Evolutionary conservation across 2,329 filamentous ascomycete species (phyloP), one percentile per base, ranked within the genome.

Genomic region (Penicillium carneum): DNA sequence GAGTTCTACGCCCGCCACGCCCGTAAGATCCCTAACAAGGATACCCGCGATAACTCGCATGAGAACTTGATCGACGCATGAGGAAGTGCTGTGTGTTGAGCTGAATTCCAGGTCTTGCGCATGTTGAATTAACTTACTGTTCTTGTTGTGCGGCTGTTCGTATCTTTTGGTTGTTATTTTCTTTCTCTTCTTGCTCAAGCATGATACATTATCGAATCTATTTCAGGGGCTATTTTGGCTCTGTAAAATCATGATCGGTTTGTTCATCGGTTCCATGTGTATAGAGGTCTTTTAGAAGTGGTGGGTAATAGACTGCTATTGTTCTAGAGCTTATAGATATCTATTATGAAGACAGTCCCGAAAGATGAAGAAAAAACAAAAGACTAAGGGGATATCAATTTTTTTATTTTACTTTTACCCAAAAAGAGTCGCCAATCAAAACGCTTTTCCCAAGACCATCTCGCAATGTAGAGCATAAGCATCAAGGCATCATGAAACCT

Each of bases 1-100:
- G 91, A 94, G 78, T 95, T 88, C 82, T 95, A 94, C 80, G 87
- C 89, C 75, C 84, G 90, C 26, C 76, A 78, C 10, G 74, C 71
- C 16, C 72, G 79, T 57, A 82, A 82, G 71, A 69, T 74, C 20
- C 71, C 76, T 47, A 80, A 74, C 66, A 83, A 82, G 75, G 81
- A 83, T 69, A 82, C 81, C 5, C 75, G 78, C 59, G 81, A 83
- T 62, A 81, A 79, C 66, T 72, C 73, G 41, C 69, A 64, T 31
- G 73, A 69, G 47, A 77, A 77, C 62, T 68, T 82, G 59, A 79
- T 82, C 52, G 79, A 81, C 60, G 71, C 78, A 26, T 81, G 69
- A 72, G 50, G 14, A 45, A 38, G 26, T 61, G 61, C 14, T 53
- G 51, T 48, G 54, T 46, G 50, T 45, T 33, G 48, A 52, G 43